Conservation (phyloP, 805 yeast genomes). For the Peterozyma toletana region DNA sequence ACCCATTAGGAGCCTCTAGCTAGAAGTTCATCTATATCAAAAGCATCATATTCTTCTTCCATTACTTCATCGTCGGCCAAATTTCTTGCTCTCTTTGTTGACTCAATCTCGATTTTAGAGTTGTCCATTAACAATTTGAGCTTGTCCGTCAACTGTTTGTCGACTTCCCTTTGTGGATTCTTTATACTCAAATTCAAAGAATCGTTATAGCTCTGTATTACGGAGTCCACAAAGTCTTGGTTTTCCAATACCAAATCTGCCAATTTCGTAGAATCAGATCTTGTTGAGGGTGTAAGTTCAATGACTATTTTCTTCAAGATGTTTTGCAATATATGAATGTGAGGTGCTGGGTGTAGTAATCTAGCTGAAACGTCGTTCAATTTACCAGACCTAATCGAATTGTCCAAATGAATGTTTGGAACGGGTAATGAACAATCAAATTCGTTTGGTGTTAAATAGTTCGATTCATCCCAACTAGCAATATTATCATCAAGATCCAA, state of each 20-base stretch:
- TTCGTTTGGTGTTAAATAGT: constrained; percentile 5
- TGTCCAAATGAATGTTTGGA: constrained; percentile 1
- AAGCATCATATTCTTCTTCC: constrained; percentile 2
- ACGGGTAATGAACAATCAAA: constrained; percentile 4
- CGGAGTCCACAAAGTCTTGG: background rate
- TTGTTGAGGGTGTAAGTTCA: too few species aligned
- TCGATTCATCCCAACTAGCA: background rate
- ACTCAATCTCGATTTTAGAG: background rate
- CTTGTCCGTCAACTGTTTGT: background rate
- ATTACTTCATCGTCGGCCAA: background rate
- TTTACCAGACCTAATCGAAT: background rate
- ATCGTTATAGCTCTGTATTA: constrained; percentile 1
- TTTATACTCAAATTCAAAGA: background rate
- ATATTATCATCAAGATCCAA: constrained; percentile 30
- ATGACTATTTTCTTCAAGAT: constrained; percentile 1
- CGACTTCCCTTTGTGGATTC: background rate
- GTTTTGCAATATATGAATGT: constrained; percentile 4
- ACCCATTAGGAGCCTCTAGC: constrained; percentile 1
- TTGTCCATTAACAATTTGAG: constrained; percentile 1
- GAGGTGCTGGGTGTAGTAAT: constrained; percentile 6
- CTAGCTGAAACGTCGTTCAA: constrained; percentile 3
- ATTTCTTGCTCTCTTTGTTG: background rate
- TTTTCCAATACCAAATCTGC: background rate
- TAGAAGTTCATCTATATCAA: constrained; percentile 5
- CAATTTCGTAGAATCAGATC: background rate